Conservation (phyloP, 208 protist species). For the Naegleria gruberi region DNA sequence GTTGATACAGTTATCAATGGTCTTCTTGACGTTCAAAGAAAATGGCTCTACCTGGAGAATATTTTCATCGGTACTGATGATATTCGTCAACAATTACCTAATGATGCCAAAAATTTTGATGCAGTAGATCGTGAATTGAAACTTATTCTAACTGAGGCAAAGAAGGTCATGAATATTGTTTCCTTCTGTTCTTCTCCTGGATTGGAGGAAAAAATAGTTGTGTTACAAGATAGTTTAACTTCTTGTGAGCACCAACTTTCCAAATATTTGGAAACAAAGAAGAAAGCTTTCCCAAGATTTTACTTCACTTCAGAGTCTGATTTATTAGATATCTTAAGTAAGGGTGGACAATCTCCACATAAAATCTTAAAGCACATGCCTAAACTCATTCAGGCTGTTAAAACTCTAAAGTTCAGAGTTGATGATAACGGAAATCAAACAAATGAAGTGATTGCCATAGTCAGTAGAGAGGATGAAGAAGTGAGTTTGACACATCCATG, state of each 20-base stretch:
- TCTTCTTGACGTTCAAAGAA: constrained; percentile 39
- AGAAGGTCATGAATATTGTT: constrained; percentile 37
- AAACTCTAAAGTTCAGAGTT: constrained; percentile 38
- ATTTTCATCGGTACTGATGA: constrained; percentile 65
- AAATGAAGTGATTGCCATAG: constrained; percentile 53
- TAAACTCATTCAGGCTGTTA: constrained; percentile 52
- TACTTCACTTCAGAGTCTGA: constrained; percentile 94
- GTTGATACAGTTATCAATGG: constrained; percentile 51
- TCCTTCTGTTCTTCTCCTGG: constrained; percentile 43
- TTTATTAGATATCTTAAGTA: constrained; percentile 82
- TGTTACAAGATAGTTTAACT: constrained; percentile 58
- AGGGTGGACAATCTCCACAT: constrained; percentile 36
- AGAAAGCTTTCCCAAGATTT: constrained; percentile 87
- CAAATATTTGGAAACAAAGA: constrained; percentile 86
- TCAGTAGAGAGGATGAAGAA: constrained; percentile 47
- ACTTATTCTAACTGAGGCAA: constrained; percentile 22
- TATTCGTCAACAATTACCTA: constrained; percentile 62
- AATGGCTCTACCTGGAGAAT: constrained; percentile 25
- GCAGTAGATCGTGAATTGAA: constrained; percentile 25
- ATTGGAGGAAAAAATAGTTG: constrained; percentile 42
- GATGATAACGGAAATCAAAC: constrained; percentile 31
- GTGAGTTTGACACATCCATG: constrained; percentile 50
- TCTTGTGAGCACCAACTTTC: constrained; percentile 63
- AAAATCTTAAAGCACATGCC: constrained; percentile 46
- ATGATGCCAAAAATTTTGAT: constrained; percentile 44